phyloP scores from a whole-genome alignment of 129 eudicot genomes.

The Rutidosis leptorrhynchoides region DNA sequence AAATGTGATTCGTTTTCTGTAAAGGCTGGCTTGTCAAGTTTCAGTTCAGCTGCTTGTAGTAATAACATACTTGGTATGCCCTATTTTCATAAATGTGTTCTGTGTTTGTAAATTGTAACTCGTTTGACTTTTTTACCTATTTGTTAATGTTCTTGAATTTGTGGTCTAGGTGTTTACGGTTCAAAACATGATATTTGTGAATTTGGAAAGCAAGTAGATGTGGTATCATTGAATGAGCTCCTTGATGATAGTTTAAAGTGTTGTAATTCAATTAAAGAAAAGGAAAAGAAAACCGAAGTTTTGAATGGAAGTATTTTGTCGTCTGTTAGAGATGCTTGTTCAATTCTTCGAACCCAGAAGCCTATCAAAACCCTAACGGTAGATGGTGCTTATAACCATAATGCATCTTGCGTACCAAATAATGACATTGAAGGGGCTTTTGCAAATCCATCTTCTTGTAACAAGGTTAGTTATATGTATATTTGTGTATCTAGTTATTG shows the following conservation, averaged over 20 bases:
- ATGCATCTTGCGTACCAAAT: constrained; percentile 29
- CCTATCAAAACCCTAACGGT: constrained; percentile 34
- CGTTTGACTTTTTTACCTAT: background rate
- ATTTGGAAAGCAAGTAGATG: constrained; percentile 62
- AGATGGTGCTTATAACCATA: constrained; percentile 40
- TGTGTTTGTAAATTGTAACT: background rate
- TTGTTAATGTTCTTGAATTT: constrained; percentile 14
- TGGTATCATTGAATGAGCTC: constrained; percentile 64
- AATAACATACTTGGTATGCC: constrained; percentile 67
- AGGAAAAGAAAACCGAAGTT: constrained; percentile 55
- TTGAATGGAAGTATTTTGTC: constrained; percentile 46
- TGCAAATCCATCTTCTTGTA: constrained; percentile 35
- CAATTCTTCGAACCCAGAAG: constrained; percentile 59
- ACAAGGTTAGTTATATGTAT: no score
- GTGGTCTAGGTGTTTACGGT: constrained; percentile 64
- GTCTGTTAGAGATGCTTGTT: constrained; percentile 66
- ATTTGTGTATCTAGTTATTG: no score
- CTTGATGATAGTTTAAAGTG: constrained; percentile 63
- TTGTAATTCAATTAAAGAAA: constrained; percentile 51
- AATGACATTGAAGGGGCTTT: constrained; percentile 36
- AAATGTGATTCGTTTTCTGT: constrained; percentile 73
- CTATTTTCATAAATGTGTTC: background rate
- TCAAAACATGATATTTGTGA: constrained; percentile 64
- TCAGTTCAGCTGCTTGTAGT: constrained; percentile 78
- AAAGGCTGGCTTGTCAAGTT: constrained; percentile 73